Evolutionary conservation across 768 basidiomycete species (phyloP).

Genomic region (Hemileccinum rubropunctum): DNA sequence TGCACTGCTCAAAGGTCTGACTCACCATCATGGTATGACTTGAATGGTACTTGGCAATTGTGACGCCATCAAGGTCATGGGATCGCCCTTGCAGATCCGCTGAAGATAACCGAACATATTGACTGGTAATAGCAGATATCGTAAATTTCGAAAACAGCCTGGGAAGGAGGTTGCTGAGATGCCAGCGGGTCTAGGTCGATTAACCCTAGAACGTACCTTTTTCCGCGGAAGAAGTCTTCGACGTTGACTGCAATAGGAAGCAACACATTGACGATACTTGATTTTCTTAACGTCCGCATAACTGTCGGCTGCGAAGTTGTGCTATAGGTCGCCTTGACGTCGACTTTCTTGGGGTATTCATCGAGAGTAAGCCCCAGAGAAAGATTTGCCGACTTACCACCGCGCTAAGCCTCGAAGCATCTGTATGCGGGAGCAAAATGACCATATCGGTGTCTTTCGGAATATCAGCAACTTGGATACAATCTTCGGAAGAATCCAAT

Average conservation of each 20-base stretch:
- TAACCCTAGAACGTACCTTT: constrained; percentile 46
- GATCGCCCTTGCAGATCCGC: constrained; percentile 51
- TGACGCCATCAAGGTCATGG: constrained; percentile 46
- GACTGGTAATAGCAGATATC: constrained; percentile 75
- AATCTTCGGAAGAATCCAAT: constrained; percentile 40
- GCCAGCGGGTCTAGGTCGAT: background rate
- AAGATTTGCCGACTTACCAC: constrained; percentile 46
- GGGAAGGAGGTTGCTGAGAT: constrained; percentile 5
- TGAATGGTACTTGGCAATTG: constrained; percentile 48
- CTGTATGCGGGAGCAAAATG: constrained; percentile 65
- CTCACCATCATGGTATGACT: constrained; percentile 50
- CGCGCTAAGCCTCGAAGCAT: constrained; percentile 55
- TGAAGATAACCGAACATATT: constrained; percentile 72
- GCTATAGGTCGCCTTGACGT: constrained; percentile 63
- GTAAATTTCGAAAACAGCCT: constrained; percentile 93
- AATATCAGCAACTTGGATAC: constrained; percentile 48
- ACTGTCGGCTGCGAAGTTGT: constrained; percentile 53
- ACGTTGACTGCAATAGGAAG: constrained; percentile 92
- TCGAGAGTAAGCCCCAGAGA: background rate
- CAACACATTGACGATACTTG: constrained; percentile 58
- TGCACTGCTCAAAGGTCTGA: constrained; percentile 7
- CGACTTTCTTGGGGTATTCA: constrained; percentile 56
- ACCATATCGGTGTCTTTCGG: constrained; percentile 43
- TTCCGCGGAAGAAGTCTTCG: constrained; percentile 91
- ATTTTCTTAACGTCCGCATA: constrained; percentile 51